These are phyloP conservation scores for Neocallimastix lanati DNA, from an alignment of 192 early-diverging fungal genomes.

Conservation along the genomic window DNA sequence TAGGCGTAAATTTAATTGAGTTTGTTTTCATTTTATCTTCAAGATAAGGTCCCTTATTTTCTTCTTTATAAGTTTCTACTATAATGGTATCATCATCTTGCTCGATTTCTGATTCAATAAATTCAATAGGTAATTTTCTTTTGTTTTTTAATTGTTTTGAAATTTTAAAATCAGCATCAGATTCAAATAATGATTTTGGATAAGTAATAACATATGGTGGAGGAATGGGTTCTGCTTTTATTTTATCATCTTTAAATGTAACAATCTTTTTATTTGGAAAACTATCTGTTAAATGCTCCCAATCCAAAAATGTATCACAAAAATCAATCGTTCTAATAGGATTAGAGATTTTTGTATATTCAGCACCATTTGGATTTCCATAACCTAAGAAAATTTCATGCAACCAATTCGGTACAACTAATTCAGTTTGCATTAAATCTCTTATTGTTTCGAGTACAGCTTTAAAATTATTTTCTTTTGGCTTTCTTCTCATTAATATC, in stretches of 20 bases:
- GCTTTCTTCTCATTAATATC: slow-evolving; percentile 68
- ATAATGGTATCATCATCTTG: slow-evolving; percentile 20
- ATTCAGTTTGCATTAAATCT: slow-evolving; percentile 63
- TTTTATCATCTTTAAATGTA: background rate
- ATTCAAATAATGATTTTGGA: slow-evolving; percentile 20
- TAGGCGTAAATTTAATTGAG: slow-evolving; percentile 62
- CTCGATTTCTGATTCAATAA: background rate
- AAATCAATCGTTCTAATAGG: slow-evolving; percentile 48
- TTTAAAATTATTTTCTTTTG: slow-evolving; percentile 88
- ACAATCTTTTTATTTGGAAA: slow-evolving; percentile 37
- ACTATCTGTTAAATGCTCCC: slow-evolving; percentile 48
- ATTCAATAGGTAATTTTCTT: background rate
- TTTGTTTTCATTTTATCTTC: slow-evolving; percentile 51
- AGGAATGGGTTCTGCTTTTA: slow-evolving; percentile 4
- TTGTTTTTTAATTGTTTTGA: slow-evolving; percentile 6
- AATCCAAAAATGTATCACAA: slow-evolving; percentile 73
- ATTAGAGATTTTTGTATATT: slow-evolving; percentile 41
- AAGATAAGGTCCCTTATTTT: slow-evolving; percentile 57
- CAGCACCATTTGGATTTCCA: slow-evolving; percentile 61
- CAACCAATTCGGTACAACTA: slow-evolving; percentile 81
- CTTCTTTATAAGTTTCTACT: slow-evolving; percentile 41
- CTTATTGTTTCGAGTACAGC: slow-evolving; percentile 78
- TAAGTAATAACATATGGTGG: slow-evolving; percentile 68
- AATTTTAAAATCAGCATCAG: slow-evolving; percentile 2
- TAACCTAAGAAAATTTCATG: slow-evolving; percentile 84